Evolutionary conservation across 2,329 filamentous ascomycete species (phyloP).

Genomic region (Fusarium dlaminii): DNA sequence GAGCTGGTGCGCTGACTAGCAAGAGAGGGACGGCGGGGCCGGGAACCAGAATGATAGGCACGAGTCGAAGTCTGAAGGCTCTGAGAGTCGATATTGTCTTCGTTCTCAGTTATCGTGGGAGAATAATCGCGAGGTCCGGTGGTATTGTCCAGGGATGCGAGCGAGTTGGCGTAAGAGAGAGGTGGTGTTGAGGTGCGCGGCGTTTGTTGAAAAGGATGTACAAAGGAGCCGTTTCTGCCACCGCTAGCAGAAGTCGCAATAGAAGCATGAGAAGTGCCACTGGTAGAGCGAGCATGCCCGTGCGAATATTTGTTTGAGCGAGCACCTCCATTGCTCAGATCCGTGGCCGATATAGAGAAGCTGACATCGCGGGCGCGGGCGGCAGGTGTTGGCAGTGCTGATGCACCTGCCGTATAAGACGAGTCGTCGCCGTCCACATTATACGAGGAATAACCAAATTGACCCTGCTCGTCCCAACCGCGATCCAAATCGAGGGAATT

Average conservation of each 20-base stretch:
- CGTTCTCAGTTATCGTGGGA: constrained; percentile 64
- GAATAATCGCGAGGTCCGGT: constrained; percentile 60
- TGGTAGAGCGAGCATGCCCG: constrained; percentile 67
- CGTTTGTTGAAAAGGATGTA: constrained; percentile 73
- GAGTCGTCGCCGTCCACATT: constrained; percentile 43
- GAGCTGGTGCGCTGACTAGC: constrained; percentile 49
- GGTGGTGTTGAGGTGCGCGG: constrained; percentile 69
- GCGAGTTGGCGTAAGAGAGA: constrained; percentile 66
- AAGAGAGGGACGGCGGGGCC: constrained; percentile 45
- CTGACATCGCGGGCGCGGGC: constrained; percentile 53
- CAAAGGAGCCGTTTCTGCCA: constrained; percentile 61
- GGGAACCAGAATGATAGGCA: constrained; percentile 32
- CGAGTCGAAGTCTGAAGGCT: constrained; percentile 29
- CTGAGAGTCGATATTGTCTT: constrained; percentile 52
- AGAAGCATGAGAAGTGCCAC: constrained; percentile 66
- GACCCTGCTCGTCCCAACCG: constrained; percentile 64
- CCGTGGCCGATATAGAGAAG: constrained; percentile 55
- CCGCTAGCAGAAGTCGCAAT: constrained; percentile 65
- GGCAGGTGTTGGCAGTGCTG: constrained; percentile 36
- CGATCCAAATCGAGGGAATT: constrained; percentile 71
- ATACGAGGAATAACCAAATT: constrained; percentile 45
- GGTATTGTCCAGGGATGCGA: constrained; percentile 60
- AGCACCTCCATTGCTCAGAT: constrained; percentile 43
- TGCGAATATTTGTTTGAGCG: constrained; percentile 60
- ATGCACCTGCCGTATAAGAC: constrained; percentile 33